Evolutionary conservation across 176 grass and related monocot species (phyloP).

Genomic region (Cocos nucifera): DNA sequence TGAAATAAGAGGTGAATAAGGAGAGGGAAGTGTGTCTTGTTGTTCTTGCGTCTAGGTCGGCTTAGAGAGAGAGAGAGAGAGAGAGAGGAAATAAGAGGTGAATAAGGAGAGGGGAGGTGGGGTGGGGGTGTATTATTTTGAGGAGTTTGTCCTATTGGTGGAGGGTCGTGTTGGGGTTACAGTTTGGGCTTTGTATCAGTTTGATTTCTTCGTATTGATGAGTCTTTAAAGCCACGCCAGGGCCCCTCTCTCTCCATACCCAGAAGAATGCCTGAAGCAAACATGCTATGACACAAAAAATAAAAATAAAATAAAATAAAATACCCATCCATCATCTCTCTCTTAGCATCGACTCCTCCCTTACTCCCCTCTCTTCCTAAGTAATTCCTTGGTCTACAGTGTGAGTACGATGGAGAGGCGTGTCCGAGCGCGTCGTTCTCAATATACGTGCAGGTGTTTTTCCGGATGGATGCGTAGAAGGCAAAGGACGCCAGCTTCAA

Average conservation of each 20-base stretch:
- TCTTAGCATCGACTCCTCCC: background rate
- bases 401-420: constrained; percentile 14
- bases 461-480: constrained; percentile 30
- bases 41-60: background rate
- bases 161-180: constrained; percentile 51
- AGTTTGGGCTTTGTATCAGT: constrained; percentile 32
- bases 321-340: too few relatives aligned
- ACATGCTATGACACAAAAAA: constrained; percentile 24
- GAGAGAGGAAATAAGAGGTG: constrained; percentile 1
- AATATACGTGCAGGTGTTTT: constrained; percentile 21
- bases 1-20: background rate
- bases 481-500: constrained; percentile 26
- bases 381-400: constrained; percentile 2
- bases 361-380: background rate
- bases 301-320: too few relatives aligned
- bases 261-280: constrained; percentile 96
- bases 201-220: constrained; percentile 78
- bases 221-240: constrained; percentile 99
- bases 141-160: constrained; percentile 50
- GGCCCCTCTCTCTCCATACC: constrained; percentile 14
- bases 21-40: too few relatives aligned
- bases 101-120: too few relatives aligned
- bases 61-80: constrained; percentile 8
- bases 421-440: constrained; percentile 26
- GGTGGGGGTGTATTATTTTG: too few relatives aligned